phyloP scores from a whole-genome alignment of 345 rosid species.

The Alliaria petiolata region DNA sequence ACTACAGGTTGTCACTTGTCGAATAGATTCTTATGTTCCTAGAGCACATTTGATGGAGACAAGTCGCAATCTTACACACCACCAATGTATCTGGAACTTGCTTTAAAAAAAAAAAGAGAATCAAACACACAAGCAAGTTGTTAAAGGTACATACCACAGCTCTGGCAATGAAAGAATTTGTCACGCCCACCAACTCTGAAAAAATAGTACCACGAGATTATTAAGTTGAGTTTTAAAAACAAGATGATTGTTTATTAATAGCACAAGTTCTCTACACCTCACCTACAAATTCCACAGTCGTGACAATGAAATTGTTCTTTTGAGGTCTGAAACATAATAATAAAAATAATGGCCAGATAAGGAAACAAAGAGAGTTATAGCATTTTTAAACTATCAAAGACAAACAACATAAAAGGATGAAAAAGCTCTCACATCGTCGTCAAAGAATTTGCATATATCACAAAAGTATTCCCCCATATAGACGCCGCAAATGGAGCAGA shows the following conservation, averaged over 20 bases:
- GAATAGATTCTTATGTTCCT: slow-evolving; percentile 23
- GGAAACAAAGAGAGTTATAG: not conserved
- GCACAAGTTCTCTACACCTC: not conserved
- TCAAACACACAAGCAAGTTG: slow-evolving; percentile 18
- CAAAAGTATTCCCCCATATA: slow-evolving; percentile 79
- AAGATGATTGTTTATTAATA: not conserved
- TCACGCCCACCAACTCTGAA: slow-evolving; percentile 78
- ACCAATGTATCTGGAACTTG: not conserved
- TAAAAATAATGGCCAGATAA: not conserved
- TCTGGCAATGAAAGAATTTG: slow-evolving; percentile 64
- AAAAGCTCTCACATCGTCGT: slow-evolving; percentile 59
- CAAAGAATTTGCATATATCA: slow-evolving; percentile 64
- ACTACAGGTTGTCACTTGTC: not conserved
- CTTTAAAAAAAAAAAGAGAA: not conserved
- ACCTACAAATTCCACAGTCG: slow-evolving; percentile 84
- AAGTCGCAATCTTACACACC: not conserved
- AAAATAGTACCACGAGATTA: not conserved
- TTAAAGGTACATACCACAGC: slow-evolving; percentile 47
- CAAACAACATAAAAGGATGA: not conserved
- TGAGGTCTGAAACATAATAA: slow-evolving; percentile 34
- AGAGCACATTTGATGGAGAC: slow-evolving; percentile 20
- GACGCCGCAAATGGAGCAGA: slow-evolving; percentile 57
- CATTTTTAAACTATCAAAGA: not conserved
- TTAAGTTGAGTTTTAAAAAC: not conserved
- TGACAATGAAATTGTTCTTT: slow-evolving; percentile 68